Conservation (phyloP, 2,329 filamentous ascomycete species). For the Ophiostoma sp. region DNA sequence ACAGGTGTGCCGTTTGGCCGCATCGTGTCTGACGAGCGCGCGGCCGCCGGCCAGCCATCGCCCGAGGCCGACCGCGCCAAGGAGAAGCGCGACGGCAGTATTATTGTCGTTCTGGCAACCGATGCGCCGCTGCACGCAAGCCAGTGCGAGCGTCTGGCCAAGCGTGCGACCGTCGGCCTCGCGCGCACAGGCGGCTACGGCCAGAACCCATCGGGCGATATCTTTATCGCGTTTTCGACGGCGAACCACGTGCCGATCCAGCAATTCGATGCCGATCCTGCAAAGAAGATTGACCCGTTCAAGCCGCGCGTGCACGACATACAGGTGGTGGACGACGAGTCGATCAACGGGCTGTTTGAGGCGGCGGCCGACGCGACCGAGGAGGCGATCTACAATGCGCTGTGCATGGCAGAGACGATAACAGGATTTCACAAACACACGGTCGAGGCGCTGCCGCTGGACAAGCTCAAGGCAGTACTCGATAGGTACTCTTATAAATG, state of each 20-base stretch:
- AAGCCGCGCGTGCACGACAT: slow-evolving; percentile 16
- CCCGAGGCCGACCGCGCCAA: slow-evolving; percentile 46
- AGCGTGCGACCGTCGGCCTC: slow-evolving; percentile 51
- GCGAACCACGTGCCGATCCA: slow-evolving; percentile 44
- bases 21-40: slow-evolving; percentile 45
- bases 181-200: slow-evolving; percentile 54
- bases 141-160: slow-evolving; percentile 34
- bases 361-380: slow-evolving; percentile 58
- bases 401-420: slow-evolving; percentile 57
- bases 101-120: slow-evolving; percentile 56
- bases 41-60: slow-evolving; percentile 25
- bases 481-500: neutral
- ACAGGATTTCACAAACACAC: slow-evolving; percentile 37
- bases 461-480: slow-evolving; percentile 23
- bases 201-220: slow-evolving; percentile 50
- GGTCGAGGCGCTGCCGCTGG: slow-evolving; percentile 21
- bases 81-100: slow-evolving; percentile 41
- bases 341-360: slow-evolving; percentile 57
- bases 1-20: slow-evolving; percentile 57
- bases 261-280: neutral
- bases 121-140: slow-evolving; percentile 34
- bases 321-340: slow-evolving; percentile 46
- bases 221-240: slow-evolving; percentile 63
- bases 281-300: slow-evolving; percentile 4
- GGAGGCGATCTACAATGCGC: slow-evolving; percentile 60